phyloP scores from a whole-genome alignment of 208 protist genomes.

The Acanthamoeba quina region DNA sequence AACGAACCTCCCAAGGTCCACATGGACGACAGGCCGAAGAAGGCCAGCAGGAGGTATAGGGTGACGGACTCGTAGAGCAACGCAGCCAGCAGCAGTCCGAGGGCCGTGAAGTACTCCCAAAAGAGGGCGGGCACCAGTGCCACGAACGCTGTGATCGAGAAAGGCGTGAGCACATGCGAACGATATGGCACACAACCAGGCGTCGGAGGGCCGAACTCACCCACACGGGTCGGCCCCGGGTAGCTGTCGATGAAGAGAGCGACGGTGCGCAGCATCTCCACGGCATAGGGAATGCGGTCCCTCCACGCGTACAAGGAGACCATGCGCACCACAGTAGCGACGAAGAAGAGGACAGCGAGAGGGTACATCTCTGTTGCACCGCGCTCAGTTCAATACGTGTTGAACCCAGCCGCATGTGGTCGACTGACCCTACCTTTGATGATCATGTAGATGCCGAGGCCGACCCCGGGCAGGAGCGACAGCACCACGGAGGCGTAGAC shows the following conservation, averaged over 20 bases:
- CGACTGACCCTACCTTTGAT: background rate
- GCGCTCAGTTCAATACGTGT: background rate
- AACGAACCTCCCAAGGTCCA: background rate
- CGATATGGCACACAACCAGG: background rate
- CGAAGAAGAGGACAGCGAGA: background rate
- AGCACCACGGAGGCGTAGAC: conserved; percentile 26
- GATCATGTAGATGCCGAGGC: background rate
- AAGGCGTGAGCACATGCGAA: too few species aligned
- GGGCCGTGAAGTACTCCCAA: conserved; percentile 3
- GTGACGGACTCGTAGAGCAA: background rate
- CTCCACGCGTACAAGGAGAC: background rate
- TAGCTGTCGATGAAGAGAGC: background rate
- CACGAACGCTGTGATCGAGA: background rate
- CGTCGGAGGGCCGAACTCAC: background rate
- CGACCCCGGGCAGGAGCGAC: background rate
- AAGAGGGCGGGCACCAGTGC: background rate
- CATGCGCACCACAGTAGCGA: background rate
- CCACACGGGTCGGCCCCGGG: background rate
- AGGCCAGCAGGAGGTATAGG: background rate
- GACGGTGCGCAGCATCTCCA: conserved; percentile 3
- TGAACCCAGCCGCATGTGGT: background rate
- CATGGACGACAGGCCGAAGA: conserved; percentile 3
- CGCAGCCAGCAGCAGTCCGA: background rate
- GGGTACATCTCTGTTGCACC: background rate
- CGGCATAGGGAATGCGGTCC: conserved; percentile 49